Evolutionary conservation across 73 alveolate species (phyloP), one percentile per base, ranked within the genome.

Genomic region (Tetrahymena elliotti): DNA sequence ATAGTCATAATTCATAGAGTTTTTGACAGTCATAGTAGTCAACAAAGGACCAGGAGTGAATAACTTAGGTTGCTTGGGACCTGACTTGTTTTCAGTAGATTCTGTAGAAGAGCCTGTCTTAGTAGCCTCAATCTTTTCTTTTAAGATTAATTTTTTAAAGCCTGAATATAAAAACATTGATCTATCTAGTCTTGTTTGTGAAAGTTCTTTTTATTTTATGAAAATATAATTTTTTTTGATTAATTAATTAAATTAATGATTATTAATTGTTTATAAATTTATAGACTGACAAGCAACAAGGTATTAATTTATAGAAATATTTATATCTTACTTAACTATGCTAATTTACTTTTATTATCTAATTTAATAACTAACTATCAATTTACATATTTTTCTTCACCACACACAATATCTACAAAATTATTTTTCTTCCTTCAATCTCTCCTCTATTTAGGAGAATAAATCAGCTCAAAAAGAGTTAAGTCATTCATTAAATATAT

Each of bases 11-110:
- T 94, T 36, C 95, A 93, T 84, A 33, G 97, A 95, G 24, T 88
- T 96, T 94, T 97, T 97, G 11, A 97, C 98, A 12, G 94, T 52
- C 35, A 37, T 38, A 40, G 97, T 22, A 12, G 98, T 97, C 31
- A 96, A 83, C 15, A 96, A 93, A 47, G 98, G 98, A 16, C 98
- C 98, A 35, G 98, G 98, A 53, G 98, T 97, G 93, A 96, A 97
- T 8, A 97, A 95, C 96, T 94, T 94, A 68, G 88, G 88, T 24
- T 68, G n/a, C 11, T n/a, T 31, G 10, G 24, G 24, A 7, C 36
- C 36, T 27, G 22, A 22, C 24, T 68, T 68, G 12, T 5, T 31
- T 4, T 31, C 11, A 27, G 88, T 27, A 31, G 15, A 68, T 31
- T 68, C 34, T 3, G 88, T 15, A 40, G 54, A 15, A 40, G 54